Base-by-base conservation (phyloP, 768 basidiomycete species). In the Amanita rubescens region DNA sequence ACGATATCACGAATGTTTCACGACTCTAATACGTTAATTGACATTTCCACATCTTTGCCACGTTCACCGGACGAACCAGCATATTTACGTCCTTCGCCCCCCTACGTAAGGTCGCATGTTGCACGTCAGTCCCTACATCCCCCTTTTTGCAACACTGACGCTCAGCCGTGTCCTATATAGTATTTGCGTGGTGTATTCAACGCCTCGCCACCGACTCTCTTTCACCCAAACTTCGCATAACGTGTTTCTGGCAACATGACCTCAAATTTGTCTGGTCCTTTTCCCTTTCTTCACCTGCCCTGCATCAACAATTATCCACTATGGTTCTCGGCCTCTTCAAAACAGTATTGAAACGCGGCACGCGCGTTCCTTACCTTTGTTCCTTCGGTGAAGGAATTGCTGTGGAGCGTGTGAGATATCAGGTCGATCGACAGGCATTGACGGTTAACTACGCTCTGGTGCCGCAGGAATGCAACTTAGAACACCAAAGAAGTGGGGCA, bases 141-240 rank as follows among this genome's bases (percentile, higher is more conserved):
- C 17, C 33, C 14, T 35, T 52, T 33, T 3, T 46, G 60, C 56
- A 41, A 45, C 42, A 45, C 30, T 55, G 30, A 56, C 56, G 19
- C 39, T 55, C 62, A 33, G 59, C 54, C 30, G 24, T 20, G 47
- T 48, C 27, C 43, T 34, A 39, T 34, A 39, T 62, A 85, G 87
- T 97, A 46, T 87, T 92, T 59, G 89, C 92, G 24, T 96, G 93
- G 92, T 94, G 90, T 64, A 84, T 96, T n/a, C 93, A 95, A 69
- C 72, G 80, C 55, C 62, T 82, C 34, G 69, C 74, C 53, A 66
- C 69, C 3, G 71, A 63, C 51, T 61, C 67, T 47, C 60, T 32
- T 22, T 34, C 54, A 7, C 66, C 2, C 60, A 72, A 78, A 56
- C 64, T 92, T 24, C 84, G 90, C 34, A 80, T 94, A 57, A 93